phyloP scores from a whole-genome alignment of 495 filamentous ascomycete genomes.

The Cairneyella variabilis region DNA sequence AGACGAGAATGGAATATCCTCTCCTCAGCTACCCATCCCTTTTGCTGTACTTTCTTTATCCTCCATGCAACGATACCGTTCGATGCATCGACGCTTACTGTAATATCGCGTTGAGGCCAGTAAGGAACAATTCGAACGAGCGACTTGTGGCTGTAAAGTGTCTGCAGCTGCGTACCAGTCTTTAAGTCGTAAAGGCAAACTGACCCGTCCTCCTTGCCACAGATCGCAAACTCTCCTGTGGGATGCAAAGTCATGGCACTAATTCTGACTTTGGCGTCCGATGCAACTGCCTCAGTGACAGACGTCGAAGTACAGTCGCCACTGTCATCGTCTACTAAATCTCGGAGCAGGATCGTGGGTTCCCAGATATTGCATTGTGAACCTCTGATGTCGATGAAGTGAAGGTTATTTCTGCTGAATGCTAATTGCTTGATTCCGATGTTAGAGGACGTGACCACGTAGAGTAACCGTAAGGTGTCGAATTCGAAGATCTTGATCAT shows the following conservation, averaged over 20 bases:
- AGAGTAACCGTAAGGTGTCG: constrained; percentile 31
- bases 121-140: constrained; percentile 16
- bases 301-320: constrained; percentile 11
- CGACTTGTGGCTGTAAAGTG: constrained; percentile 26
- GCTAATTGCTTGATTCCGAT: constrained; percentile 25
- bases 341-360: constrained; percentile 1
- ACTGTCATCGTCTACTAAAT: constrained; percentile 22
- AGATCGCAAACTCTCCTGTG: constrained; percentile 20
- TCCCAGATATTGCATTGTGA: constrained; percentile 33
- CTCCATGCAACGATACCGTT: constrained; percentile 19
- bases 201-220: constrained; percentile 28
- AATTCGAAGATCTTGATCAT: constrained; percentile 35
- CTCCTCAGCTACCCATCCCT: constrained; percentile 11
- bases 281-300: constrained; percentile 8
- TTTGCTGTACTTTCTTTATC: constrained; percentile 4
- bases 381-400: constrained; percentile 32
- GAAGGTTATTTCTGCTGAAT: constrained; percentile 28
- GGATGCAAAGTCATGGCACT: constrained; percentile 22
- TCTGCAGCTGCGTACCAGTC: constrained; percentile 17
- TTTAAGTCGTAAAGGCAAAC: constrained; percentile 23
- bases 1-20: constrained; percentile 17
- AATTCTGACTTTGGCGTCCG: constrained; percentile 20
- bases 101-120: constrained; percentile 7
- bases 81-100: constrained; percentile 22
- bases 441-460: constrained; percentile 25